Evolutionary conservation across 768 basidiomycete genomes (phyloP), one percentile per base, ranked within the genome.

Genomic region (Pulveroboletus sp.): DNA sequence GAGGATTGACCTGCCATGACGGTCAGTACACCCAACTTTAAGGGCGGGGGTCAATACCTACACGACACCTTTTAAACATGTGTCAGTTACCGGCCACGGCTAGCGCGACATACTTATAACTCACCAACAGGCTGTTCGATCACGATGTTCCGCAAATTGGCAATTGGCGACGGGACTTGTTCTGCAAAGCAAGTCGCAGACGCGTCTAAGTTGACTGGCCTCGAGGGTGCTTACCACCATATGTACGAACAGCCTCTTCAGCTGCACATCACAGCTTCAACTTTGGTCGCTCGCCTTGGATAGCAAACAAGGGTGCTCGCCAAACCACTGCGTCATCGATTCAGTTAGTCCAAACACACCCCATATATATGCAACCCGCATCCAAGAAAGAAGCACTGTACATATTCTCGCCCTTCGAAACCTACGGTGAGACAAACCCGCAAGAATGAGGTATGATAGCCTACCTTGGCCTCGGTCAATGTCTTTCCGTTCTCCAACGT

Each of bases 401-500:
- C 0, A 72, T 61, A 57, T 84, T 85, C 71, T 99, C 95, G 21
- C 87, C 85, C 82, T 90, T 51, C 31, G 34, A 12, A 47, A 38
- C 3, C 1, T n/a, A 2, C 34, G 38, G 17, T 32, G 24, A 56
- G 40, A 16, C 14, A 27, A n/a, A 40, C 21, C 9, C 1, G 27
- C 14, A 16, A 38, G 23, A 17, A n/a, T 20, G 32, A 38, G 12
- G 20, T 7, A 24, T 46, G 40, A 40, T 13, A 24, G 35, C 43
- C 2, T 52, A 87, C 89, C 79, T 90, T 87, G 31, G 81, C 89
- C 56, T 97, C 94, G 0, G 74, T 71, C 37, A 97, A 71, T 7
- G 93, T 78, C 72, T 98, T 99, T 31, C 97, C 97, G 62, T 99
- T 99, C 73, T 99, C 97, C 51, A 94, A 71, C 6, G 92, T 94